phyloP scores from a whole-genome alignment of 2,329 filamentous ascomycete genomes.

The Helminthosporium solani region DNA sequence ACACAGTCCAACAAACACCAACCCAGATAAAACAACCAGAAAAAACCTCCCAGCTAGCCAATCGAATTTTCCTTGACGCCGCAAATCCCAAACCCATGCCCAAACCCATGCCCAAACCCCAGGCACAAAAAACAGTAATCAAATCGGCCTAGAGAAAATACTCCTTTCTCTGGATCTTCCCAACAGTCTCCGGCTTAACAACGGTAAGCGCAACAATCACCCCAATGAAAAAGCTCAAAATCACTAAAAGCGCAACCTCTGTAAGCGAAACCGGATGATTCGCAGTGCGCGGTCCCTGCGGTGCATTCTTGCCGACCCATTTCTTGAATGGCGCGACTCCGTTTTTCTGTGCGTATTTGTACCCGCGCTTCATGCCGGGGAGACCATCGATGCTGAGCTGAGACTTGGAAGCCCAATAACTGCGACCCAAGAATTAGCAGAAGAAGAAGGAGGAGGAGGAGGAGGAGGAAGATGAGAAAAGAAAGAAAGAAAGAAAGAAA shows the following conservation, averaged over 20 bases:
- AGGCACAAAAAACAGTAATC: too few species aligned
- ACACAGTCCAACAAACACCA: too few species aligned
- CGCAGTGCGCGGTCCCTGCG: slow-evolving; percentile 12
- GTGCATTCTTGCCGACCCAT: slow-evolving; percentile 43
- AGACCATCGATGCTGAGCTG: slow-evolving; percentile 48
- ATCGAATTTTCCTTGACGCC: too few species aligned
- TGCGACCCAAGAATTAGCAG: slow-evolving; percentile 14
- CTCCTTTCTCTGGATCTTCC: slow-evolving; percentile 24
- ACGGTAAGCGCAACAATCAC: slow-evolving; percentile 24
- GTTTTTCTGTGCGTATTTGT: slow-evolving; percentile 39
- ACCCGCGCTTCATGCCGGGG: slow-evolving; percentile 45
- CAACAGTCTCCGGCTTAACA: slow-evolving; percentile 25
- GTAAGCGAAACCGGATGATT: slow-evolving; percentile 9
- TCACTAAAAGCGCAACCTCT: slow-evolving; percentile 26
- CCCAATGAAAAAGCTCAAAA: slow-evolving; percentile 36
- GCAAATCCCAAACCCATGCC: too few species aligned
- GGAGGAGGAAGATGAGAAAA: too few species aligned
- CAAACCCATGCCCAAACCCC: too few species aligned
- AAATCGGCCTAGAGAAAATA: slow-evolving; percentile 10
- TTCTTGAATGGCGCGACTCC: slow-evolving; percentile 46
- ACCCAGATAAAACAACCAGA: too few species aligned
- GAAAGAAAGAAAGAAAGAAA: too few species aligned
- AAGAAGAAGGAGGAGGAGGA: too few species aligned
- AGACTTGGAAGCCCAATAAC: slow-evolving; percentile 50
- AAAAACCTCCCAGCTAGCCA: too few species aligned